A percentile compares a stretch with the other conserved stretches of the same genome.
Conservation (phyloP, 257 asterid species). For the Nicotiana sylvestris region DNA sequence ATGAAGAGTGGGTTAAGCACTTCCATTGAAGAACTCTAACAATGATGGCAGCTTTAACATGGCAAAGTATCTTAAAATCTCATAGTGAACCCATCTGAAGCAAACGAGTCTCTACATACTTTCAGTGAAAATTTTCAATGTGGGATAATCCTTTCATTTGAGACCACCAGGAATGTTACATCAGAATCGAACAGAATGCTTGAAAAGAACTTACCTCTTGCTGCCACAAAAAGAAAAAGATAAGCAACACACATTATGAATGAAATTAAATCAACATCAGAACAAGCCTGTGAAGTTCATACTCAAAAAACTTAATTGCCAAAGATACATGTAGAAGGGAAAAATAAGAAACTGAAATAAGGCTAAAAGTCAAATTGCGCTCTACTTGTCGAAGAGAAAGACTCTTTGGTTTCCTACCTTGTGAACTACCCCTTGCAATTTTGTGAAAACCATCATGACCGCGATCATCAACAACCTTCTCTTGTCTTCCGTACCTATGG, state of each 20-base stretch:
- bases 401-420: constrained; percentile 53
- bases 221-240: constrained; percentile 56
- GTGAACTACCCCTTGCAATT: constrained; percentile 66
- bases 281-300: background rate
- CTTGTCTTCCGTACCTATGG: constrained; percentile 59
- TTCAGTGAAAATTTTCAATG: constrained; percentile 48
- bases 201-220: constrained; percentile 99
- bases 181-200: constrained; percentile 78
- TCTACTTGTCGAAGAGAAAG: background rate
- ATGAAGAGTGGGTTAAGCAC: constrained; percentile 87
- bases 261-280: background rate
- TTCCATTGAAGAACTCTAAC: constrained; percentile 63
- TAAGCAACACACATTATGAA: constrained; percentile 20
- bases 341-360: background rate
- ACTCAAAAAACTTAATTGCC: background rate
- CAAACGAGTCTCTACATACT: constrained; percentile 64
- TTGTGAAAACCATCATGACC: constrained; percentile 72
- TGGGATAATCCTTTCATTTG: constrained; percentile 58
- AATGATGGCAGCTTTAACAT: constrained; percentile 85
- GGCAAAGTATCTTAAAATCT: constrained; percentile 61
- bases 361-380: background rate
- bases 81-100: constrained; percentile 62
- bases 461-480: constrained; percentile 64
- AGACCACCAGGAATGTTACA: constrained; percentile 75
- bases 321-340: background rate